Evolutionary conservation across 805 yeast species (phyloP).

Genomic region (Allodekkera sacchari): DNA sequence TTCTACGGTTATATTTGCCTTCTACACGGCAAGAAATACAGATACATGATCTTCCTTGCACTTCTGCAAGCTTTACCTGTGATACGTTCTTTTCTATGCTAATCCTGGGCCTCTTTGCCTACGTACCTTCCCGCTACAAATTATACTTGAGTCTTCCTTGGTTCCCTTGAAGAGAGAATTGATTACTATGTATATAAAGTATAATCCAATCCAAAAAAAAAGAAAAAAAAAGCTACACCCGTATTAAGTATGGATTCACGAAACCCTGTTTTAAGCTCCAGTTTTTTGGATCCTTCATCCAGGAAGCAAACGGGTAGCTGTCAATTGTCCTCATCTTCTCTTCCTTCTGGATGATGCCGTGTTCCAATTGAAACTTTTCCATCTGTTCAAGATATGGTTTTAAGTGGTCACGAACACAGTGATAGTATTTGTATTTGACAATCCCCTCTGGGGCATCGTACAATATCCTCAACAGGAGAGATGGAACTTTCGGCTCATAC

Average conservation of each 20-base stretch:
- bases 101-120: no score
- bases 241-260: conserved; percentile 2
- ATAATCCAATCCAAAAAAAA: no score
- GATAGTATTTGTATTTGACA: conserved; percentile 38
- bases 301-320: conserved; percentile 17
- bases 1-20: no score
- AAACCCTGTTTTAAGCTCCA: conserved; percentile 2
- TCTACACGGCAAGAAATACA: no score
- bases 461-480: conserved; percentile 31
- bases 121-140: no score
- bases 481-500: conserved; percentile 41
- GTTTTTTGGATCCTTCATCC: conserved; percentile 1
- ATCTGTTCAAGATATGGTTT: conserved; percentile 30
- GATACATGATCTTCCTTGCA: no score
- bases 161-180: no score
- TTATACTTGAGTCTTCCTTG: no score
- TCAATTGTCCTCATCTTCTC: conserved; percentile 12
- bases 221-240: no score
- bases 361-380: conserved; percentile 31
- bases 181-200: no score
- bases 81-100: no score
- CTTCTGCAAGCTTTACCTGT: no score
- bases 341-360: conserved; percentile 30
- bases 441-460: conserved; percentile 39
- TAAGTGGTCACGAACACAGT: conserved; percentile 33